Evolutionary conservation across 345 rosid species (phyloP), one percentile per base, ranked within the genome.

Genomic region (Euphorbia tirucalli): DNA sequence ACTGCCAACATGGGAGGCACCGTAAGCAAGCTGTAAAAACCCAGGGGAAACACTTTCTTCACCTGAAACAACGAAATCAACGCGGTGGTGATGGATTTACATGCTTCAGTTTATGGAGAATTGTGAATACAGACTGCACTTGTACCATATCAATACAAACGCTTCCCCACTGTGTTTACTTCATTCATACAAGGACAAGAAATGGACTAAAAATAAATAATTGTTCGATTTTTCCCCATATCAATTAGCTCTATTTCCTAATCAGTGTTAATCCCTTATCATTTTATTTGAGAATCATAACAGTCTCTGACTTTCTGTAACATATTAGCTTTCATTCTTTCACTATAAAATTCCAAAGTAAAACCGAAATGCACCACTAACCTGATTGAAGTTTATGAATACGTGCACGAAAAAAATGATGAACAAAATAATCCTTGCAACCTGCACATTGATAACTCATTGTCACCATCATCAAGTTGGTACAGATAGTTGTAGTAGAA

Each of bases 341-440:
- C 43, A 35, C 41, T 61, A 73, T 65, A 43, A 30, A 22, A 21
- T 8, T 24, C 16, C n/a, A 54, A 44, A 5, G 35, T 41, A 4
- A 28, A 24, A n/a, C 25, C 62, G 5, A 39, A 30, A 30, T 55
- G 65, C 21, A 35, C 25, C 69, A 68, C 79, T 75, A 69, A 93
- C 98, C 87, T 90, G 89, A 64, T 89, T 91, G 78, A 89, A 93
- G 78, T 90, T 86, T 55, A 74, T 60, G 61, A 74, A 72, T 87
- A 87, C 76, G 80, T 93, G 95, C 70, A 70, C 28, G 72, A 87
- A 90, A 76, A 87, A 87, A 84, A 79, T 82, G 78, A 89, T 77
- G 79, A 90, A 93, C 71, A 90, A 68, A 68, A 90, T 28, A 75
- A 93, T 73, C 87, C 98, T 86, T 10, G 93, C 96, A n/a, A 77